Evolutionary conservation across 1,139 yeast species (phyloP), one percentile per base, ranked within the genome.

Genomic region (Yamadazyma buinensis): DNA sequence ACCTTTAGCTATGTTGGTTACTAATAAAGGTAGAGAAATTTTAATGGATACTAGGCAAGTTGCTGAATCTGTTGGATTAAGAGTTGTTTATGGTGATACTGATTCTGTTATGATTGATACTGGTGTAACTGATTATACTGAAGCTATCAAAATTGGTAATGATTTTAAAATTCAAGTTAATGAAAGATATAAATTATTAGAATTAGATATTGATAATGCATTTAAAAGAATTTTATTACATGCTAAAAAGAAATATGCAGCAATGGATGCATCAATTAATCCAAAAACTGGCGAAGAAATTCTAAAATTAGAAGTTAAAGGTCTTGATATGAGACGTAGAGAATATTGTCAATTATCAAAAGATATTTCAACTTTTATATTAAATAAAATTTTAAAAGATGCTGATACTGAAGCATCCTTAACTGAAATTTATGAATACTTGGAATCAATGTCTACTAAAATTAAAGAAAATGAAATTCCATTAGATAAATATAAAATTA

Each of bases 61-160:
- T 41, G 98, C 97, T 0, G 97, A 90, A 56, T 74, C 82, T 39
- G 67, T 82, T 48, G 84, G 85, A 0, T 69, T 92, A 40, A 72
- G 87, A 40, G 98, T 94, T 34, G 87, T 94, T 14, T 94, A 94
- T 53, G 99, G 99, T 69, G 99, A 94, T 66, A 94, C 99, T 0
- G 99, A 94, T 67, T 94, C 98, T 23, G 97, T 94, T 36, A 94
- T 94, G 99, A 88, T 94, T 54, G 95, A 92, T 57, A 88, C 97
- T 2, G 90, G 90, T 29, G 83, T 78, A 29, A 77, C 73, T 38
- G 72, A 65, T 27, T 84, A 75, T 52, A 60, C 64, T 23, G 95
- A 85, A 30, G 96, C 98, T 0, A 60, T 86, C 29, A 74, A 74
- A 49, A 82, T 88, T 45, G 99, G 97, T 30, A 80, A 82, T 33